A percentile compares a stretch with the other conserved stretches of the same genome.
phyloP scores from a whole-genome alignment of 2,329 filamentous ascomycete species.

The Diaporthe batatas region DNA sequence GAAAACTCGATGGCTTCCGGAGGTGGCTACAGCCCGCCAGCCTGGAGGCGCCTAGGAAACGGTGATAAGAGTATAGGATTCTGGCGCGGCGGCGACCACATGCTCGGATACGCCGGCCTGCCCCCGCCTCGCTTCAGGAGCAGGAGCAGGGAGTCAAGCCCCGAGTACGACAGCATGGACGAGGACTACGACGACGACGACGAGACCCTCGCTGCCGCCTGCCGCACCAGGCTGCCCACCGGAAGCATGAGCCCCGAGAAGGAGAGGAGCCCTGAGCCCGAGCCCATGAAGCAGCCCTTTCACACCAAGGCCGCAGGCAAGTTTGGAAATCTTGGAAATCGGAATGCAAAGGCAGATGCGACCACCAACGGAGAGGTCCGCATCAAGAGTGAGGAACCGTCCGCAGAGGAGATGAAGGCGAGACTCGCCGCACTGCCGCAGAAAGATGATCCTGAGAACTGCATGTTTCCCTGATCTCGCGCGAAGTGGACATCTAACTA shows the following conservation, averaged over 20 bases:
- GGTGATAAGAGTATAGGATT: conserved; percentile 70
- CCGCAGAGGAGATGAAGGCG: conserved; percentile 45
- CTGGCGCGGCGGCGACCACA: conserved; percentile 63
- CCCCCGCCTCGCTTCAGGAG: conserved; percentile 42
- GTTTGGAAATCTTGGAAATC: conserved; percentile 51
- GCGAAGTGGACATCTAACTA: conserved; percentile 36
- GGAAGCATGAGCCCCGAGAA: conserved; percentile 70
- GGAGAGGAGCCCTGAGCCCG: conserved; percentile 62
- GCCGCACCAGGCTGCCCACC: conserved; percentile 67
- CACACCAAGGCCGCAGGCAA: conserved; percentile 55
- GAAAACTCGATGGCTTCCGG: conserved; percentile 60
- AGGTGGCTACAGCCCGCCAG: conserved; percentile 72
- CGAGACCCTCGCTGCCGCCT: conserved; percentile 64
- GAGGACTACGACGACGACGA: conserved; percentile 53
- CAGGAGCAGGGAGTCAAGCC: conserved; percentile 49
- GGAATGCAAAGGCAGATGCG: background rate
- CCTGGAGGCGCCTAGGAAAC: conserved; percentile 72
- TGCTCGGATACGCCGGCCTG: conserved; percentile 44
- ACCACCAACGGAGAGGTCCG: conserved; percentile 35
- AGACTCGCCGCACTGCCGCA: conserved; percentile 50
- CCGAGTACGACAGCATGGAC: conserved; percentile 53
- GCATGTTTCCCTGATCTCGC: conserved; percentile 54
- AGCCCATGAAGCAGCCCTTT: conserved; percentile 42
- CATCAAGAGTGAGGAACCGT: conserved; percentile 43
- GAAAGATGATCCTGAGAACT: conserved; percentile 61